These are phyloP conservation scores for Endogone sp. DNA, from an alignment of 192 early-diverging fungal genomes.

Conservation along the genomic window DNA sequence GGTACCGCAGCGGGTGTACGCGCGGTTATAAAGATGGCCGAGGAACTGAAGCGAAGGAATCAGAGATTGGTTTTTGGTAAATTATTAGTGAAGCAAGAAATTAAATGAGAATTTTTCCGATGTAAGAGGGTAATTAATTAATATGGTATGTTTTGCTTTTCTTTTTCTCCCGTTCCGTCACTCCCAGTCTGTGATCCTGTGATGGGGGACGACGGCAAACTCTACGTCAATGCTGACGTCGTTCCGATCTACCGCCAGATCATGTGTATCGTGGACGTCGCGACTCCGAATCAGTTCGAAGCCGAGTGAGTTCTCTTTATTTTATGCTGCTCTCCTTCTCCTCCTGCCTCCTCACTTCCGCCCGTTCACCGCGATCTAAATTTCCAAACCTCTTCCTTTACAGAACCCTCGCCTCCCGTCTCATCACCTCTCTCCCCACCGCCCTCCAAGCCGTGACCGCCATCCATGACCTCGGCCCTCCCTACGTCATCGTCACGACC, in stretches of 20 bases:
- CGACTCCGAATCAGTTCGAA: slow-evolving; percentile 94
- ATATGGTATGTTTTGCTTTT: neutral
- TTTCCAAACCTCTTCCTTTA: neutral
- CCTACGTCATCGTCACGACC: slow-evolving; percentile 79
- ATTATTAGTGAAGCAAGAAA: neutral
- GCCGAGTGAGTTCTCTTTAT: slow-evolving; percentile 55
- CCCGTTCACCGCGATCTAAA: neutral
- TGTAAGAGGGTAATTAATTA: neutral
- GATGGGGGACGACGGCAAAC: slow-evolving; percentile 79
- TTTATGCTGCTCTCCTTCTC: neutral
- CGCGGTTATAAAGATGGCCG: slow-evolving; percentile 50
- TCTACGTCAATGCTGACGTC: slow-evolving; percentile 80
- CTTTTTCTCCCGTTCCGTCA: neutral
- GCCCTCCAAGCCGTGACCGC: slow-evolving; percentile 52
- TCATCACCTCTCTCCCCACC: slow-evolving; percentile 43
- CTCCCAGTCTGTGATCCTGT: slow-evolving; percentile 78
- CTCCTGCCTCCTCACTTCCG: neutral
- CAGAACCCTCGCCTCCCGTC: slow-evolving; percentile 52
- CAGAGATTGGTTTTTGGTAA: slow-evolving; percentile 52
- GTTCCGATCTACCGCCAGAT: slow-evolving; percentile 73
- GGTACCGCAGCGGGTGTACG: slow-evolving; percentile 65
- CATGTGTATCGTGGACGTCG: slow-evolving; percentile 62
- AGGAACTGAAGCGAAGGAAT: slow-evolving; percentile 44
- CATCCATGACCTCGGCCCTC: slow-evolving; percentile 64
- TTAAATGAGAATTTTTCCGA: neutral